Base-by-base conservation (phyloP, 768 basidiomycete genomes). In the Porphyrellus cyaneotinctus region DNA sequence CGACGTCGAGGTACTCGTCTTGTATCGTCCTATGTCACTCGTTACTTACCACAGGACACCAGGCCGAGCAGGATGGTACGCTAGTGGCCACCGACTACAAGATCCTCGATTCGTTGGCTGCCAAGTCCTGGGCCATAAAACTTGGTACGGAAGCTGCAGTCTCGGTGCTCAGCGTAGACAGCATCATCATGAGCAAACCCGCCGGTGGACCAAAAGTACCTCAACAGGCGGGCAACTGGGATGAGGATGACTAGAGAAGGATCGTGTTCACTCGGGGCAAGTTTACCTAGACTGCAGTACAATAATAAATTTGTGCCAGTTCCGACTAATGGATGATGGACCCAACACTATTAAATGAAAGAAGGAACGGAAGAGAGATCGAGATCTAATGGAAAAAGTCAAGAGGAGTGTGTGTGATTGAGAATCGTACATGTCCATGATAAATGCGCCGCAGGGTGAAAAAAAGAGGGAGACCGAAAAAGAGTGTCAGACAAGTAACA, bases 121-220 rank as follows among this genome's bases (percentile, higher is more conserved):
- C 91, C 17, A 95, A 95, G 69, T 75, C 84, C 6, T 95, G 93
- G 92, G 92, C 91, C 2, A 82, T 97, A 61, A 78, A 81, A 52
- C 80, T 94, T n/a, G 94, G 87, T 15, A 92, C 92, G 0, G 93
- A 97, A 65, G 91, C 93, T 17, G 93, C 94, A 1, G 79, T 89
- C 36, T 86, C 91, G 0, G 90, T 97, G 28, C 81, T 99, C 49
- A 88, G 87, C 56, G 97, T 99, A 8, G 97, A 99, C 72, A 92
- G 90, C 64, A 97, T 98, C 68, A 97, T 97, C 74, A 93, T 95
- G 83, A 91, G 88, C 74, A 92, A 91, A 66, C 88, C 88, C n/a
- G 88, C 90, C 0, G 89, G 90, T 28, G 89, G 90, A 44, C 90
- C 89, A 43, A 92, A 91, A 67, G 75, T 92, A 44, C 90, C 90